Evolutionary conservation across 164 flowering plant genomes (phyloP).

Genomic region (Piper longum): DNA sequence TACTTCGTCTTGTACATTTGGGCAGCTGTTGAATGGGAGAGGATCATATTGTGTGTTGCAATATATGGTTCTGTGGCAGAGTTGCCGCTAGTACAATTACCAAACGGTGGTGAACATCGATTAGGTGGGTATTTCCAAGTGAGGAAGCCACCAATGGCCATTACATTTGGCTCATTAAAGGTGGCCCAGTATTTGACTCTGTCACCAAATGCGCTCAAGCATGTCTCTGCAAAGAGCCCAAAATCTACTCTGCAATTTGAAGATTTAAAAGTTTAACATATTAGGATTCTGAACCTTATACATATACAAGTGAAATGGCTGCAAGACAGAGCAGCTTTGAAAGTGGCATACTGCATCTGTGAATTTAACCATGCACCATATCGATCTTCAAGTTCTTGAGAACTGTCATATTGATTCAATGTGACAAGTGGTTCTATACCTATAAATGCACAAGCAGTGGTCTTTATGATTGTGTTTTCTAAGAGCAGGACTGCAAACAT

Average conservation of each 20-base stretch:
- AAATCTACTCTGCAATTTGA: slow-evolving; percentile 1
- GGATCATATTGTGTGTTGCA: slow-evolving; percentile 1
- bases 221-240: neutral
- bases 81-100: neutral
- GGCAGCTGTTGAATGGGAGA: slow-evolving; percentile 2
- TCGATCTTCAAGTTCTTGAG: slow-evolving; percentile 10
- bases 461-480: neutral
- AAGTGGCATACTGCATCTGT: neutral
- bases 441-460: neutral
- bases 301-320: no score
- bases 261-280: neutral
- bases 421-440: slow-evolving; percentile 2
- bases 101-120: slow-evolving; percentile 4
- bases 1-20: slow-evolving; percentile 1
- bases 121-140: neutral
- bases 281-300: no score
- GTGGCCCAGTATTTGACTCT: slow-evolving; percentile 4
- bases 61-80: slow-evolving; percentile 3
- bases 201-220: slow-evolving; percentile 2
- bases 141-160: slow-evolving; percentile 2
- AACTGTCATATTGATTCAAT: slow-evolving; percentile 6
- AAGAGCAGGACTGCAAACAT: neutral
- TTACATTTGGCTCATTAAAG: slow-evolving; percentile 1
- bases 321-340: neutral
- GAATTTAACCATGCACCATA: slow-evolving; percentile 9